Evolutionary conservation across 2,329 filamentous ascomycete species (phyloP), one percentile per base, ranked within the genome.

Genomic region (Verticillium albo-atrum): DNA sequence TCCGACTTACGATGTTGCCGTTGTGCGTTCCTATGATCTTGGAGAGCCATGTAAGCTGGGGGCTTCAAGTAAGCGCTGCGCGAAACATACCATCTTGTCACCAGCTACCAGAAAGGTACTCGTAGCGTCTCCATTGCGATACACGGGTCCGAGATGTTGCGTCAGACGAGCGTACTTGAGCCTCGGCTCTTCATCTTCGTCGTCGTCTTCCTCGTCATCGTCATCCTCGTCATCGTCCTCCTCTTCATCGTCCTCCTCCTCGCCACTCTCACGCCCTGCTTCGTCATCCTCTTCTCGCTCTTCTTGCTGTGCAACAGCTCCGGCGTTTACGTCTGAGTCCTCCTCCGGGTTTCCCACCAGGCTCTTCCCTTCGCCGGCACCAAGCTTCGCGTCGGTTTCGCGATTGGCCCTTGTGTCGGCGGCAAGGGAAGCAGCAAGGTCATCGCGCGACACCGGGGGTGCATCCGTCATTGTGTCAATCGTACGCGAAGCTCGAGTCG

Each of bases 11-110:
- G 68, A 98, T 94, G 69, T 95, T 97, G 68, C 95, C 95, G 76
- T 96, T 97, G 74, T 99, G 94, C 32, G 95, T 97, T 65, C 94
- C 95, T 67, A 96, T 81, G 63, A 97, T 89, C 90, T 94, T 50
- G 42, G 20, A 23, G 6, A 23, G 75, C 55, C 64, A 26, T 7
- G 67, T 75, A 66, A 78, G 75, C 59, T 60, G 62, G 66, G 64
- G 73, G 64, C 56, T 57, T 51, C 15, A 7, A 6, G 23, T 55
- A 55, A 17, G 56, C 53, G 56, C 20, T 2, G 59, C 4, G 26
- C 14, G 20, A 25, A 51, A 59, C 79, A 68, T 81, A 94, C 91
- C 94, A 98, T 96, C 79, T 98, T 98, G 79, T 99, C 94, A 57
- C 94, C 94, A 47, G 90, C 90, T 55, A 96, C 91, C 55, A 96